Conservation (phyloP, 768 basidiomycete genomes). For the Termitomyces sp. region DNA sequence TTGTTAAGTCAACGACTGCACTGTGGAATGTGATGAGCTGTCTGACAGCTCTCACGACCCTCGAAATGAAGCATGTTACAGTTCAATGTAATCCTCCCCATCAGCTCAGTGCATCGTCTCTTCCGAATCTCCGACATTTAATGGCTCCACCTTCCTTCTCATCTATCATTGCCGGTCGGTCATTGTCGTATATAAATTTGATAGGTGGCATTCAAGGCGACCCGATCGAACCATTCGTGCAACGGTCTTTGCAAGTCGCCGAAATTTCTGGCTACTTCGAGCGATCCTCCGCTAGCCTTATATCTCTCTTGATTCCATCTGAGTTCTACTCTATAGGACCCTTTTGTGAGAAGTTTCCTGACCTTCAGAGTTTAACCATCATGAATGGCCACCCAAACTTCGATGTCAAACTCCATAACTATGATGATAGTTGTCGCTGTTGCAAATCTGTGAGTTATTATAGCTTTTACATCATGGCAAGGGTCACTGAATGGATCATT, state of each 20-base stretch:
- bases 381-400: background rate
- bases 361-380: background rate
- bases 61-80: background rate
- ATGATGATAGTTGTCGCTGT: background rate
- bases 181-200: conserved; percentile 4
- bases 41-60: conserved; percentile 1
- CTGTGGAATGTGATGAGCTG: conserved; percentile 4
- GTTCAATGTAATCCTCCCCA: background rate
- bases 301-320: background rate
- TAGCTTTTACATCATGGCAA: background rate
- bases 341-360: background rate
- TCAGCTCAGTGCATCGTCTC: conserved; percentile 2
- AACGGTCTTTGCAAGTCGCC: background rate
- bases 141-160: conserved; percentile 1
- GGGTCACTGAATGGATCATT: background rate
- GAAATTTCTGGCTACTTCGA: background rate
- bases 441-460: background rate
- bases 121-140: conserved; percentile 7
- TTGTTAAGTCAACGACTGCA: background rate
- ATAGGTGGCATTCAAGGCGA: background rate
- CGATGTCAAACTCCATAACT: too few species aligned
- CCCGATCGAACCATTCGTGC: background rate
- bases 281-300: background rate
- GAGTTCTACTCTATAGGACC: conserved; percentile 3
- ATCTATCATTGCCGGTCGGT: conserved; percentile 2